Conservation (phyloP, 495 filamentous ascomycete species). For the Xylaria acuta region DNA sequence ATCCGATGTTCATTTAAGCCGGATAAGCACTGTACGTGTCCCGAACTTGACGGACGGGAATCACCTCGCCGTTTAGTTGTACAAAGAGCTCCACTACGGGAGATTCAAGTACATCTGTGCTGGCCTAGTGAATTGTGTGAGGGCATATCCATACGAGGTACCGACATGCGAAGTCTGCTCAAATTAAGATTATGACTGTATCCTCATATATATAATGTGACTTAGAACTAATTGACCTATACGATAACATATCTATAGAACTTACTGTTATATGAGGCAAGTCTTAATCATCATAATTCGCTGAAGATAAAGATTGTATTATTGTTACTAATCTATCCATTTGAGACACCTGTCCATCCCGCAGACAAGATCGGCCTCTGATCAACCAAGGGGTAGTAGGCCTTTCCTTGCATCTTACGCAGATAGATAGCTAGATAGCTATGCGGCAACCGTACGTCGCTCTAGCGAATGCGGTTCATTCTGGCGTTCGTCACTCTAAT, state of each 20-base stretch:
- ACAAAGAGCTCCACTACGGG: background rate
- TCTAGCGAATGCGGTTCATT: slow-evolving; percentile 29
- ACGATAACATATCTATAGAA: background rate
- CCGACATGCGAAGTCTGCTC: background rate
- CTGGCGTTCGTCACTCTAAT: slow-evolving; percentile 34
- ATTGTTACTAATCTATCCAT: slow-evolving; percentile 16
- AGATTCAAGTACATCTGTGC: background rate
- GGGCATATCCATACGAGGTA: no score
- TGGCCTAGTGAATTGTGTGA: no score
- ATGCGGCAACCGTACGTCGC: background rate
- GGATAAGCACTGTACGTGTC: background rate
- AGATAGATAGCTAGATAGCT: background rate
- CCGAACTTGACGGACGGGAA: no score
- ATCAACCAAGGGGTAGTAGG: background rate
- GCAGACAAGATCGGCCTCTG: slow-evolving; percentile 9
- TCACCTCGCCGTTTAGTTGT: no score
- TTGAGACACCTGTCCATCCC: slow-evolving; percentile 3
- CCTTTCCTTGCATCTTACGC: background rate
- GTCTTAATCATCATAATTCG: background rate
- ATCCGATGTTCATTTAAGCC: background rate
- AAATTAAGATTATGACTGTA: background rate
- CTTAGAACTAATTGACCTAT: no score
- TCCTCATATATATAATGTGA: background rate
- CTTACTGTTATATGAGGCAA: no score
- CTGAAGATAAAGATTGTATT: background rate